Evolutionary conservation across 768 basidiomycete genomes (phyloP).

Genomic region (Russula foetens): DNA sequence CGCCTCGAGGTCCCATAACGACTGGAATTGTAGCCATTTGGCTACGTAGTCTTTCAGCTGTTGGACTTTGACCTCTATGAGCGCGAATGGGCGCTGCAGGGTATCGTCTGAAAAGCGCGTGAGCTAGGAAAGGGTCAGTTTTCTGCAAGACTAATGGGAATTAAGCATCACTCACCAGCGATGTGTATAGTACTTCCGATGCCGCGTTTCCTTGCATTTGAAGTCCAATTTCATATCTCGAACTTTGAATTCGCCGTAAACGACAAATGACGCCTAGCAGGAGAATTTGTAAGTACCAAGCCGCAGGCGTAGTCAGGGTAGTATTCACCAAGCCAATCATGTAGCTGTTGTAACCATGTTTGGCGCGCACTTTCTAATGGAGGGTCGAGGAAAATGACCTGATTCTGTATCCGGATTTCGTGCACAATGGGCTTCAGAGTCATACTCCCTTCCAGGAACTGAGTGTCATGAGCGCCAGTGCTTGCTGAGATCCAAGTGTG

Average conservation of each 20-base stretch:
- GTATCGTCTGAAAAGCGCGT: slow-evolving; percentile 65
- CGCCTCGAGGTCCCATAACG: slow-evolving; percentile 95
- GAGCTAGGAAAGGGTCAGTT: slow-evolving; percentile 39
- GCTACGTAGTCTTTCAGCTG: slow-evolving; percentile 86
- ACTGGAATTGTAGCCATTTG: slow-evolving; percentile 99
- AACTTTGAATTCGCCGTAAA: slow-evolving; percentile 82
- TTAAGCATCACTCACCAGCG: slow-evolving; percentile 52
- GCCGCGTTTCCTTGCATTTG: slow-evolving; percentile 68
- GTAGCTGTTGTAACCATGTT: slow-evolving; percentile 83
- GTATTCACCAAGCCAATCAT: slow-evolving; percentile 73
- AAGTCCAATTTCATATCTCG: slow-evolving; percentile 93
- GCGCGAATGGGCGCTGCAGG: slow-evolving; percentile 70
- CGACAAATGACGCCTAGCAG: slow-evolving; percentile 74
- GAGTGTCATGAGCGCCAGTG: not conserved
- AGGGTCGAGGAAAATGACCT: slow-evolving; percentile 97
- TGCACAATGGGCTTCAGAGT: slow-evolving; percentile 81
- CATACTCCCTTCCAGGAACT: slow-evolving; percentile 71
- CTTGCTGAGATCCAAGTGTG: not conserved
- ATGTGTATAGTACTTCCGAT: slow-evolving; percentile 73
- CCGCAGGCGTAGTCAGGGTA: not conserved
- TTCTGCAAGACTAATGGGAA: not conserved
- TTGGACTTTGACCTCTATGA: slow-evolving; percentile 84
- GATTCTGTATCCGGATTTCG: slow-evolving; percentile 96
- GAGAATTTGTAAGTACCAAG: not conserved
- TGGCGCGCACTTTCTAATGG: slow-evolving; percentile 92